These are phyloP conservation scores for Angophora floribunda DNA, from an alignment of 345 rosid species.

Conservation along the genomic window DNA sequence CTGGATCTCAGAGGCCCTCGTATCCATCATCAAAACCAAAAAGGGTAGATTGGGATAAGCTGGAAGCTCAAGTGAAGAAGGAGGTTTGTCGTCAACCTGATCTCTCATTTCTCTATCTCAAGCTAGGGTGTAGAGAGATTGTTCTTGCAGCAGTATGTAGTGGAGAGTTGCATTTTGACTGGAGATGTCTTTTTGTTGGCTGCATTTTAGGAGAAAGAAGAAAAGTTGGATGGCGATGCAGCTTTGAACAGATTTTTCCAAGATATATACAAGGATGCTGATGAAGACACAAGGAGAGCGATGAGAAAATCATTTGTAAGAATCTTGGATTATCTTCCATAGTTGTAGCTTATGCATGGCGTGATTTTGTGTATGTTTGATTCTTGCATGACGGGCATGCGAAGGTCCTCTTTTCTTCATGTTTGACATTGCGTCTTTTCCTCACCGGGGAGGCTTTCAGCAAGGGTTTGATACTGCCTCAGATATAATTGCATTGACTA, in stretches of 20 bases:
- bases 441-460: background rate
- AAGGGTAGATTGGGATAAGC: conserved; percentile 73
- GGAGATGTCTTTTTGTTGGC: background rate
- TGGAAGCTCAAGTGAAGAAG: conserved; percentile 80
- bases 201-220: conserved; percentile 81
- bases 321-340: background rate
- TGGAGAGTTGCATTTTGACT: background rate
- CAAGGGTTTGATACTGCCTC: background rate
- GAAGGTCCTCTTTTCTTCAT: background rate
- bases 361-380: background rate
- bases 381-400: background rate
- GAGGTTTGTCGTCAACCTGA: conserved; percentile 28
- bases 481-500: background rate
- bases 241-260: conserved; percentile 90
- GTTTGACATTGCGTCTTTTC: background rate
- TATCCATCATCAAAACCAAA: conserved; percentile 79
- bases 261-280: conserved; percentile 64
- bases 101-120: background rate
- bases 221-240: conserved; percentile 93
- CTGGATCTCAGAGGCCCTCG: conserved; percentile 30
- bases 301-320: conserved; percentile 98
- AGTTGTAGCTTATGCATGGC: background rate
- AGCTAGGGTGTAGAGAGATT: background rate
- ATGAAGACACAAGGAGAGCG: conserved; percentile 85
- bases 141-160: background rate